phyloP scores from a whole-genome alignment of 257 asterid species.

The Hygrophila difformis region DNA sequence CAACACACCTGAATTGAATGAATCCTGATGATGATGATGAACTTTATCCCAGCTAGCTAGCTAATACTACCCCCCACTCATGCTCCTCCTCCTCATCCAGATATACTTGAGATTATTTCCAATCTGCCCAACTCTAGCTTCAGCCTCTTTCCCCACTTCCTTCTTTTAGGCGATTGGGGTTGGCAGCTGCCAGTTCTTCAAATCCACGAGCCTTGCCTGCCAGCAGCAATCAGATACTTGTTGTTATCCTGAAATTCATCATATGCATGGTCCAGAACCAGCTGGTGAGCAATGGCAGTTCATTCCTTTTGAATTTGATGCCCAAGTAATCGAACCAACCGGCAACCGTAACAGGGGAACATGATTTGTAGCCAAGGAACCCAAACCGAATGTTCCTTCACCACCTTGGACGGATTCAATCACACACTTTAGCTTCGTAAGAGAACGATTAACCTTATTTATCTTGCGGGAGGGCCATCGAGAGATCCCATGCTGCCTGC shows the following conservation, averaged over 20 bases:
- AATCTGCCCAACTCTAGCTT: slow-evolving; percentile 71
- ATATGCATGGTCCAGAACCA: slow-evolving; percentile 28
- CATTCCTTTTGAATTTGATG: slow-evolving; percentile 40
- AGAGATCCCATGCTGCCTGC: slow-evolving; percentile 90
- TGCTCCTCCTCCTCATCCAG: slow-evolving; percentile 85
- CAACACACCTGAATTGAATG: too few species aligned
- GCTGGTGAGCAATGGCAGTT: slow-evolving; percentile 39
- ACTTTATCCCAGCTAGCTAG: too few species aligned
- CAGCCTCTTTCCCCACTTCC: slow-evolving; percentile 78
- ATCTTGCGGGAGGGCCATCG: slow-evolving; percentile 98
- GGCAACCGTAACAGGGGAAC: slow-evolving; percentile 63
- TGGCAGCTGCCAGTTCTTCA: slow-evolving; percentile 28
- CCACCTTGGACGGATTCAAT: slow-evolving; percentile 90
- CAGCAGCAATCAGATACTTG: slow-evolving; percentile 25
- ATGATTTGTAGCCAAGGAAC: slow-evolving; percentile 51
- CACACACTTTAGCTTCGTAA: slow-evolving; percentile 67
- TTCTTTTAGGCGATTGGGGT: slow-evolving; percentile 43
- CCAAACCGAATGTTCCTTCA: slow-evolving; percentile 64
- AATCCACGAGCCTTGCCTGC: slow-evolving; percentile 19
- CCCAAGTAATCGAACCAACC: slow-evolving; percentile 64
- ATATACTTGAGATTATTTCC: slow-evolving; percentile 68
- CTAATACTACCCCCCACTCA: too few species aligned
- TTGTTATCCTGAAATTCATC: slow-evolving; percentile 44
- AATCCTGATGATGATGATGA: too few species aligned
- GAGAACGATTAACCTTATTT: slow-evolving; percentile 87